These are phyloP conservation scores for Avena insularis DNA, from an alignment of 176 grass and related monocot genomes.

Conservation along the genomic window DNA sequence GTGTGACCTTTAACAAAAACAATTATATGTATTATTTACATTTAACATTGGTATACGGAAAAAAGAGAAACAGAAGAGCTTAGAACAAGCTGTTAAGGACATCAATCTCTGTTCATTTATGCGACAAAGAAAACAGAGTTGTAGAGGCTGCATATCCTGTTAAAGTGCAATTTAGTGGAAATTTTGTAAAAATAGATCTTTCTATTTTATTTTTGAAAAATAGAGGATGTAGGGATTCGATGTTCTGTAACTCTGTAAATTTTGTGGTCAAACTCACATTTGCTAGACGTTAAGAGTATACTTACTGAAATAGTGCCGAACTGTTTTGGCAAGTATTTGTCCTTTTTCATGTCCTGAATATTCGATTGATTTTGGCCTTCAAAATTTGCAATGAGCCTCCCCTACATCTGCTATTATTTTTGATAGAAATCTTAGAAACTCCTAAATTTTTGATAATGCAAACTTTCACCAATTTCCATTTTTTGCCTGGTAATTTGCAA, in stretches of 20 bases:
- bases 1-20: neutral
- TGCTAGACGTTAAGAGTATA: slow-evolving; percentile 1
- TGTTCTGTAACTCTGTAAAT: slow-evolving; percentile 9
- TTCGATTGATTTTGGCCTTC: slow-evolving; percentile 1
- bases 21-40: neutral
- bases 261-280: slow-evolving; percentile 12
- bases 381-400: neutral
- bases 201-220: neutral
- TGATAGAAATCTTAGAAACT: slow-evolving; percentile 15
- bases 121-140: slow-evolving; percentile 1
- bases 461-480: slow-evolving; percentile 1
- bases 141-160: neutral
- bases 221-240: neutral
- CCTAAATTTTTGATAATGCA: neutral
- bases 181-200: slow-evolving; percentile 9
- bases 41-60: neutral
- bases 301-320: neutral
- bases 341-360: neutral
- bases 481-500: neutral
- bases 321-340: slow-evolving; percentile 2
- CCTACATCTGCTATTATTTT: neutral
- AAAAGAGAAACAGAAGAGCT: neutral
- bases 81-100: slow-evolving; percentile 12
- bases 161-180: neutral
- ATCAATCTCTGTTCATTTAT: slow-evolving; percentile 29